Evolutionary conservation across 495 filamentous ascomycete species (phyloP), one percentile per base, ranked within the genome.

Genomic region (Talaromyces trachyspermus): DNA sequence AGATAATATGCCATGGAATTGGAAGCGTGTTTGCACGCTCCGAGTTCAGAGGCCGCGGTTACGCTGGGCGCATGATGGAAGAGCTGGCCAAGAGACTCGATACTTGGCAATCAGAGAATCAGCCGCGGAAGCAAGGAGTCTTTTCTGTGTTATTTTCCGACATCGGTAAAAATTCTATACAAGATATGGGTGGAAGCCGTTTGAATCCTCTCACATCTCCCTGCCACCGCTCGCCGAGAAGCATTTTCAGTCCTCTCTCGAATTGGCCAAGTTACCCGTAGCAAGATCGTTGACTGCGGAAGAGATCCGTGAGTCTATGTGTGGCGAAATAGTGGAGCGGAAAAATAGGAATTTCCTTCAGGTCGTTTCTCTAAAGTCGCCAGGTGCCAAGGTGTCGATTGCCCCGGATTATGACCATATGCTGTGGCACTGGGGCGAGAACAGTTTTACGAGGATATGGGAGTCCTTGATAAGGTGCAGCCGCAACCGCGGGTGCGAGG

Each of bases 131-230:
- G 43, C 61, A 61, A 18, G 62, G 64, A 11, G 49, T 79, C 15
- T 89, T 86, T 58, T 84, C 83, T 7, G 78, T 91, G 19, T 64
- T 98, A 25, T 98, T 84, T 65, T 96, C 90, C 8, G 92, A 98
- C 62, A 95, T 98, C 55, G 92, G 92, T 3, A 95, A 94, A 71
- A 63, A 64, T n/a, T 96, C 63, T 98, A 96, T 62, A 77, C 88
- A 6, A 75, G 72, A 42, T 76, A 78, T 51, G 92, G 89, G 22
- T 98, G 92, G 92, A 65, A 76, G 43, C 74, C 84, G 0, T 90
- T 82, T 54, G 64, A 67, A 7, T 89, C 84, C 23, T 68, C 74
- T 12, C 91, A 95, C 50, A 75, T 91, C 44, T 61, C 74, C 22
- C 76, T 94, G 33, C 62, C 74, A 14, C 71, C 80, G 35, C 38